Evolutionary conservation across 2,329 filamentous ascomycete genomes (phyloP).

Genomic region (Microascus cirrosus): DNA sequence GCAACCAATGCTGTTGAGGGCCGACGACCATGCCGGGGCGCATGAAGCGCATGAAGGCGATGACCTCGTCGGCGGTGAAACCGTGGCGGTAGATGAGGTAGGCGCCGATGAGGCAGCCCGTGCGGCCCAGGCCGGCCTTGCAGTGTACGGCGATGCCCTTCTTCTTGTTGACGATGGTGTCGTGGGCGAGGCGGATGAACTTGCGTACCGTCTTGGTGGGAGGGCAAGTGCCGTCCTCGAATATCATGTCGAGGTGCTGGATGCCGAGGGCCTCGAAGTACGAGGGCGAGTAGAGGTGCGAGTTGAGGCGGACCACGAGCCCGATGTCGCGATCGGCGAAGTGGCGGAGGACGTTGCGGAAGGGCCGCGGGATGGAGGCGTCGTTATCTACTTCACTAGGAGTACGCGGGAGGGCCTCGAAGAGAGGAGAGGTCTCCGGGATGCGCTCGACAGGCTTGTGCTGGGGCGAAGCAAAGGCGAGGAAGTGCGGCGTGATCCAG

Average conservation of each 20-base stretch:
- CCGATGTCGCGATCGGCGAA: conserved; percentile 84
- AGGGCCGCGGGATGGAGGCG: conserved; percentile 66
- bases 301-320: conserved; percentile 90
- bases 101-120: conserved; percentile 90
- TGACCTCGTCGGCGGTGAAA: conserved; percentile 94
- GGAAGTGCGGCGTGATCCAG: conserved; percentile 91
- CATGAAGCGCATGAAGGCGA: conserved; percentile 99
- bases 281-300: conserved; percentile 88
- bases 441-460: conserved; percentile 66
- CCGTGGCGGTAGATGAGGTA: conserved; percentile 96
- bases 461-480: conserved; percentile 93
- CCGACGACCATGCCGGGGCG: conserved; percentile 97
- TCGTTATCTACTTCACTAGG: conserved; percentile 60
- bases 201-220: conserved; percentile 79
- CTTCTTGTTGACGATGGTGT: conserved; percentile 83
- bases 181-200: conserved; percentile 89
- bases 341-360: conserved; percentile 91
- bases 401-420: conserved; percentile 62
- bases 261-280: conserved; percentile 95
- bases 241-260: conserved; percentile 97
- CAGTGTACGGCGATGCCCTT: conserved; percentile 96
- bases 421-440: conserved; percentile 60
- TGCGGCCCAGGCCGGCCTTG: conserved; percentile 92
- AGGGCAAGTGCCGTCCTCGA: conserved; percentile 95
- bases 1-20: conserved; percentile 97